Conservation (phyloP, 768 basidiomycete genomes). For the Termitomyces sp. region DNA sequence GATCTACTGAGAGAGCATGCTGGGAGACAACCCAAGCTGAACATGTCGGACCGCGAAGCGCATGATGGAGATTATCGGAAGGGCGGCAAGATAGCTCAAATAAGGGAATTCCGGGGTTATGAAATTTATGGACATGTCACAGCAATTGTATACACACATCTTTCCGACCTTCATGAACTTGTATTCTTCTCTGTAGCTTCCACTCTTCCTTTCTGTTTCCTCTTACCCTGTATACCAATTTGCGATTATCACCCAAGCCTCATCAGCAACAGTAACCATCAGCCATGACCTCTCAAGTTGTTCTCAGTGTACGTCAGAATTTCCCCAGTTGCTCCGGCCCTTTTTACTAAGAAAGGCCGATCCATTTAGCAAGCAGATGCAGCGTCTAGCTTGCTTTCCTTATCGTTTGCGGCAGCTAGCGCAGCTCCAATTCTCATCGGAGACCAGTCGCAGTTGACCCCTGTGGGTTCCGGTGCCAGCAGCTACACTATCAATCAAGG, state of each 20-base stretch:
- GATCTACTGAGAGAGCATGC: background rate
- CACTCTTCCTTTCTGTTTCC: conserved; percentile 7
- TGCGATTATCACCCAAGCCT: conserved; percentile 5
- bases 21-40: background rate
- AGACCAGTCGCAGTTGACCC: conserved; percentile 4
- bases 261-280: conserved; percentile 8
- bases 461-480: conserved; percentile 9
- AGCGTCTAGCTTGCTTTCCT: conserved; percentile 59
- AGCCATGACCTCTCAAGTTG: conserved; percentile 12
- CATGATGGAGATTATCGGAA: conserved; percentile 1
- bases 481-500: conserved; percentile 12
- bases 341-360: conserved; percentile 9
- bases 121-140: conserved; percentile 19
- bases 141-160: conserved; percentile 14
- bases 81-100: conserved; percentile 13
- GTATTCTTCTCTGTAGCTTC: conserved; percentile 15
- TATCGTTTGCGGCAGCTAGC: conserved; percentile 56
- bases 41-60: background rate
- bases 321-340: conserved; percentile 1
- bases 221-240: conserved; percentile 16
- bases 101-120: conserved; percentile 15
- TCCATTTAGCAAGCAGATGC: conserved; percentile 32
- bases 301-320: conserved; percentile 18
- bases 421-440: conserved; percentile 38
- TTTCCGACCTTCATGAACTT: conserved; percentile 19